Base-by-base conservation (phyloP, 495 filamentous ascomycete species). In the Aspergillus saccharolyticus region DNA sequence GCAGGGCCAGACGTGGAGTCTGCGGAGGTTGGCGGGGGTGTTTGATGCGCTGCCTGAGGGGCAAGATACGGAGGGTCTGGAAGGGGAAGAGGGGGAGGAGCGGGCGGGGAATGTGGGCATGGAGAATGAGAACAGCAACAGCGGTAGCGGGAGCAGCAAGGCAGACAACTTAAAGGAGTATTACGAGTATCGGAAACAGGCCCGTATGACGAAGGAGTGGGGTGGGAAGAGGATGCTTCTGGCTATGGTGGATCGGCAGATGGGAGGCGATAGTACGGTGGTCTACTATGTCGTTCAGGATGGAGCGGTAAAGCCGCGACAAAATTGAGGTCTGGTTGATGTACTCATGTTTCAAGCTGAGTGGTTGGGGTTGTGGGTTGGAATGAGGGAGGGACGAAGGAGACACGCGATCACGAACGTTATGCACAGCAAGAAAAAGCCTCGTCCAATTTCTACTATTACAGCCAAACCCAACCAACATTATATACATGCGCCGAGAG, bases 241-340 rank as follows among this genome's bases (percentile, higher is more conserved):
- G 43, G 92, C 90, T 20, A 90, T 90, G 42, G 78, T 93, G 52
- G 83, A 89, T 65, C 69, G 66, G 57, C 62, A 66, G 0, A 74
- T 74, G 68, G 76, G 78, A 19, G 86, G 89, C 53, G 94, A 99
- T 70, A 95, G 91, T 45, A 97, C 94, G 2, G 82, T 97, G 19
- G 89, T 93, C 4, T 97, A 96, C 69, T 99, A 99, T 68, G 82
- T 96, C 64, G 83, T 97, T 44, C 91, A 96, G 61, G 93, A 97
- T 70, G 95, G 95, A 2, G 83, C 96, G 48, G 92, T 98, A 22
- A 98, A 97, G 73, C 94, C 95, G 3, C 78, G 95, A 56, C 94
- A 97, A 68, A 98, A 98, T 70, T 98, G 71, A 78, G 42, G 24
- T 5, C 20, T 33, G 17, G 3, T 30, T 45, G 20, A 5, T 39